These are phyloP conservation scores for Diversispora epigaea DNA, from an alignment of 192 early-diverging fungal genomes.

Conservation along the genomic window DNA sequence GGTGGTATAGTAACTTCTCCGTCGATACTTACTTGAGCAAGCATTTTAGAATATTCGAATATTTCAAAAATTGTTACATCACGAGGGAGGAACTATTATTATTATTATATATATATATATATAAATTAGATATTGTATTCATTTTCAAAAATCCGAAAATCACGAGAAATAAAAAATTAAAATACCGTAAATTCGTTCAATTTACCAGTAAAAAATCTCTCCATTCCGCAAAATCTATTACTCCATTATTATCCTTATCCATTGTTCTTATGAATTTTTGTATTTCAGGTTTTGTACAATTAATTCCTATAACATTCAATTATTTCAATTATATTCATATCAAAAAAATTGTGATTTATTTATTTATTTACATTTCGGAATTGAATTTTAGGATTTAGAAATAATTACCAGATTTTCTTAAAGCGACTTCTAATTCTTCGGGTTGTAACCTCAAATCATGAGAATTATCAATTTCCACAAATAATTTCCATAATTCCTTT, in stretches of 20 bases:
- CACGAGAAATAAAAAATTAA: no score
- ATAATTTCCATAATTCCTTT: slow-evolving; percentile 60
- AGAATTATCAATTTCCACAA: slow-evolving; percentile 62
- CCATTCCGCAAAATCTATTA: slow-evolving; percentile 69
- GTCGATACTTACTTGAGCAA: slow-evolving; percentile 64
- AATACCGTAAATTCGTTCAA: neutral
- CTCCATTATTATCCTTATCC: slow-evolving; percentile 64
- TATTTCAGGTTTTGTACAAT: slow-evolving; percentile 59
- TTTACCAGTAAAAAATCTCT: slow-evolving; percentile 60
- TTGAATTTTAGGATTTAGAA: no score
- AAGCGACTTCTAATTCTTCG: slow-evolving; percentile 53
- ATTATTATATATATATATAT: no score
- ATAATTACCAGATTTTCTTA: slow-evolving; percentile 58
- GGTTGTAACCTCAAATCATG: slow-evolving; percentile 55
- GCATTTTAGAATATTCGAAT: slow-evolving; percentile 58
- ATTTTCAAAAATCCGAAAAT: no score
- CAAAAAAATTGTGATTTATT: no score
- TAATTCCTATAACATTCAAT: slow-evolving; percentile 38
- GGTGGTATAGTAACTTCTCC: slow-evolving; percentile 65
- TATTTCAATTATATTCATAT: no score
- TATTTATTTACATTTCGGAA: no score
- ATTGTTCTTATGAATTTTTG: slow-evolving; percentile 58
- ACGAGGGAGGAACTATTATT: slow-evolving; percentile 55
- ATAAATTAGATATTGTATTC: no score
- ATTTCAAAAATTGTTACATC: slow-evolving; percentile 62